Evolutionary conservation across 2,329 filamentous ascomycete genomes (phyloP).

Genomic region (Akanthomyces uredinophilus): DNA sequence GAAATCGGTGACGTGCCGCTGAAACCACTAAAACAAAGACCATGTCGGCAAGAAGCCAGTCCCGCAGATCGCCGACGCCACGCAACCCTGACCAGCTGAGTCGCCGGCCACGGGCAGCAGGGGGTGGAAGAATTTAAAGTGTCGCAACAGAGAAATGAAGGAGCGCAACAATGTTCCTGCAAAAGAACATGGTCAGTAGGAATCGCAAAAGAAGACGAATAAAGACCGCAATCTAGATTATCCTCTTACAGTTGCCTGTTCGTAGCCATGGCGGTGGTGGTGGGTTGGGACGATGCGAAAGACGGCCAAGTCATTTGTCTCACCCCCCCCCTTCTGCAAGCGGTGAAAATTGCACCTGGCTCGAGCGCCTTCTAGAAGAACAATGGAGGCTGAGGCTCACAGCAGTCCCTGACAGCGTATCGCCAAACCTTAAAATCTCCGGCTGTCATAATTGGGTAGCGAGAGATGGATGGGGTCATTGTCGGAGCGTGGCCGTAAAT

Average conservation of each 20-base stretch:
- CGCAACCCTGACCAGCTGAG: slow-evolving; percentile 16
- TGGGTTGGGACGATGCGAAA: neutral
- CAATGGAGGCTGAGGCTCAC: slow-evolving; percentile 5
- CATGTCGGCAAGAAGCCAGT: neutral
- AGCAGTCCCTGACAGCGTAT: neutral
- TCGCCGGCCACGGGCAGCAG: neutral
- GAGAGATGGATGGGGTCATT: neutral
- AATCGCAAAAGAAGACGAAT: neutral
- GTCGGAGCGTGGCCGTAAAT: neutral
- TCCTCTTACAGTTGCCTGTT: neutral
- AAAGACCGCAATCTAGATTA: neutral
- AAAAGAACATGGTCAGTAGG: neutral
- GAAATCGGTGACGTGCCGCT: slow-evolving; percentile 1
- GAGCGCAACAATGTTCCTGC: neutral
- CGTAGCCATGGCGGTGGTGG: neutral
- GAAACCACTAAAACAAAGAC: slow-evolving; percentile 7
- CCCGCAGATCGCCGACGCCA: slow-evolving; percentile 14
- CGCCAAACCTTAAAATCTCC: slow-evolving; percentile 1
- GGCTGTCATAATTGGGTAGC: neutral
- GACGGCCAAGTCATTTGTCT: neutral
- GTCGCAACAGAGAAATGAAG: neutral
- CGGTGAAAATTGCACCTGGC: slow-evolving; percentile 1
- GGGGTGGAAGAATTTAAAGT: neutral
- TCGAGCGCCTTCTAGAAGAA: slow-evolving; percentile 13
- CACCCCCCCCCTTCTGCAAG: neutral